Base-by-base conservation (phyloP, 2,329 filamentous ascomycete species). In the Cytospora chrysosperma region DNA sequence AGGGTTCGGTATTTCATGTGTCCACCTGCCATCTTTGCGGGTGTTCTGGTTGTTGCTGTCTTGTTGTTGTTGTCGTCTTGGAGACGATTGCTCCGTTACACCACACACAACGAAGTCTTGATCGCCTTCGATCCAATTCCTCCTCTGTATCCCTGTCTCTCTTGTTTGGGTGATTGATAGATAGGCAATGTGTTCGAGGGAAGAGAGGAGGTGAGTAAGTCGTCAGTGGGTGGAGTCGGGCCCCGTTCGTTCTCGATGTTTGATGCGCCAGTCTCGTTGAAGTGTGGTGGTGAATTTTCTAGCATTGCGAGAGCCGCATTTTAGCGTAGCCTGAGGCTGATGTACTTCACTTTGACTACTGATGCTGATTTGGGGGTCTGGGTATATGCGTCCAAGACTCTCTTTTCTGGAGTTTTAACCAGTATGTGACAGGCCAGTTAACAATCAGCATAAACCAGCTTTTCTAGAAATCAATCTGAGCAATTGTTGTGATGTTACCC, bases 1-100 rank as follows among this genome's bases (percentile, higher is more conserved):
- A 99, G 82, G 77, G 96, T 91, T 70, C 95, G 89, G 80, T 94
- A 97, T 81, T 93, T 96, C 76, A 92, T 85, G 69, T 87, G 83
- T 69, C 91, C 92, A 72, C 93, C 93, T 68, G 92, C 93, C 93
- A 97, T 97, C 70, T 65, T 74, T 28, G 59, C 63, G 40, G 59
- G n/a, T n/a, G n/a, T n/a, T n/a, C n/a, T 32, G 12, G 62, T 56
- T 32, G 62, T 13, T 24, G n/a, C 9, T 56, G n/a, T 34, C 13
- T 37, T 50, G 59, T 26, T 19, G 62, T 51, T 32, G 62, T 13
- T 24, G n/a, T 15, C 53, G n/a, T 34, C 13, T 37, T 37, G 62
- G 54, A 32, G 26, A n/a, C 34, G 28, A 21, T 56, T 40, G 27
- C 27, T 32, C 51, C 47, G 51, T 56, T 47, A 21, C 26, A 37